Evolutionary conservation across 2,329 filamentous ascomycete genomes (phyloP).

Genomic region (Metarhizium anisopliae): DNA sequence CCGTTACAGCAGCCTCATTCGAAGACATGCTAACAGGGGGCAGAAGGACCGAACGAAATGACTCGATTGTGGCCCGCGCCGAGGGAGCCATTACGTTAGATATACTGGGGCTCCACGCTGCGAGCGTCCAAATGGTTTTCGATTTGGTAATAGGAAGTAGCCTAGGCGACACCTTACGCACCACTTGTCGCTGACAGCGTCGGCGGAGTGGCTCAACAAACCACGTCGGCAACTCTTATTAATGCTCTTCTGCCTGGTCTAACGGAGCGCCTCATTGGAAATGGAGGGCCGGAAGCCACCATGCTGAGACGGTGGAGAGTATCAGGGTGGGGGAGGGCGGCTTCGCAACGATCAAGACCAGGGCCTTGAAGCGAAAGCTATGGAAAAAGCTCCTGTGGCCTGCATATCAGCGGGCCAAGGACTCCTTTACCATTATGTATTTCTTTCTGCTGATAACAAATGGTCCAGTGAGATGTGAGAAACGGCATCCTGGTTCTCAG

Average conservation of each 20-base stretch:
- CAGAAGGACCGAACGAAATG: constrained; percentile 10
- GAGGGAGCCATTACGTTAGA: constrained; percentile 38
- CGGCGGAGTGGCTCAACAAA: background rate
- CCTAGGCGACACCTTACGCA: background rate
- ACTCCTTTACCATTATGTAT: constrained; percentile 28
- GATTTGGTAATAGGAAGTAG: constrained; percentile 35
- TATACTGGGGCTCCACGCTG: constrained; percentile 19
- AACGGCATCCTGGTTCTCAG: constrained; percentile 1
- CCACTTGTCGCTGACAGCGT: constrained; percentile 3
- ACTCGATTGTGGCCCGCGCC: constrained; percentile 19
- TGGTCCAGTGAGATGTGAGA: constrained; percentile 5
- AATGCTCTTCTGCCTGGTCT: background rate
- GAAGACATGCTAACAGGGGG: background rate
- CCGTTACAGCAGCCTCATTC: background rate
- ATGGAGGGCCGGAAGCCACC: background rate
- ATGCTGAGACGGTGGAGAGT: background rate
- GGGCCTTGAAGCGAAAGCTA: background rate
- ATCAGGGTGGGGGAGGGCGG: background rate
- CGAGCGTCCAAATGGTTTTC: constrained; percentile 23
- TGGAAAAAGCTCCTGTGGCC: background rate
- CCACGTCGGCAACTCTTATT: background rate
- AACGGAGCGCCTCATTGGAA: background rate
- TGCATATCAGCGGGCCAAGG: constrained; percentile 4
- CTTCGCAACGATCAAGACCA: background rate
- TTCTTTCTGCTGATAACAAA: constrained; percentile 23